Percentiles rank a stretch among this genome's conserved stretches.
Conservation (phyloP, 106 monocot genomes). For the Allium sativum region DNA sequence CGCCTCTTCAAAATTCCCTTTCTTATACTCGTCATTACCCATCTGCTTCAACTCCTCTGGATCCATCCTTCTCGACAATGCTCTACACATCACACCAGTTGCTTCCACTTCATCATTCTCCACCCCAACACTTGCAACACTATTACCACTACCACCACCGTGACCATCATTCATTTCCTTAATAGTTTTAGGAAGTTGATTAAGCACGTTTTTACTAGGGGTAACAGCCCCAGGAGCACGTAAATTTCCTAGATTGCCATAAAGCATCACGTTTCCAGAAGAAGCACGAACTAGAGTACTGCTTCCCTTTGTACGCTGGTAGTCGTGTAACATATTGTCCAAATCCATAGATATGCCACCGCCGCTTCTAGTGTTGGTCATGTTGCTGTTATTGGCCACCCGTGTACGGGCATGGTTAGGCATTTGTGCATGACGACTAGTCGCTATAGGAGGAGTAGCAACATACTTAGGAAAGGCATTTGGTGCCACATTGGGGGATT, state of each 20-base stretch:
- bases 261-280: slow-evolving; percentile 59
- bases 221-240: background rate
- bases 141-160: background rate
- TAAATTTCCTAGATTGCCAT: slow-evolving; percentile 53
- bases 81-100: slow-evolving; percentile 17
- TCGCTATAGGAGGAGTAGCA: background rate
- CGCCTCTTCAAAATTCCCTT: slow-evolving; percentile 38
- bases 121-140: background rate
- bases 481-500: background rate
- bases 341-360: slow-evolving; percentile 23
- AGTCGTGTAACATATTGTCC: slow-evolving; percentile 43
- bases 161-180: background rate
- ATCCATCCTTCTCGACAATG: slow-evolving; percentile 26
- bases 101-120: background rate
- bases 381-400: no score
- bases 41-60: slow-evolving; percentile 53
- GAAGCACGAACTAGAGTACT: slow-evolving; percentile 38
- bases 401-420: background rate
- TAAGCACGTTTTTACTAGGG: background rate
- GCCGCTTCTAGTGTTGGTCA: background rate
- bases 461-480: background rate
- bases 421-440: background rate
- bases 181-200: background rate
- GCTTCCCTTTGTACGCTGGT: slow-evolving; percentile 25
- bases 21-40: slow-evolving; percentile 51